Evolutionary conservation across 345 rosid genomes (phyloP), one percentile per base, ranked within the genome.

Genomic region (Ricinus communis): DNA sequence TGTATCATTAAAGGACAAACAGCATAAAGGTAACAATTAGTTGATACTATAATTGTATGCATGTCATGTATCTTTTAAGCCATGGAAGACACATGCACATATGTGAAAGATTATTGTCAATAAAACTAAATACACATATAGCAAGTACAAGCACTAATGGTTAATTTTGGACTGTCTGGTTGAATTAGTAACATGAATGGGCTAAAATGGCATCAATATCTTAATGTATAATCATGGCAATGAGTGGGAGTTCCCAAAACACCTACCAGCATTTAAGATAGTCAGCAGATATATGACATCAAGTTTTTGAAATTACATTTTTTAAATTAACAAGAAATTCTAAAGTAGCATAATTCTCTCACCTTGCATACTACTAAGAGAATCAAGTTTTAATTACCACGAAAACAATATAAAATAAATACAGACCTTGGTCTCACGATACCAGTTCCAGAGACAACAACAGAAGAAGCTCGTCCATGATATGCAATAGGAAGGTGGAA

Each of bases 401-500:
- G 45, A 25, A 38, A 11, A 47, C 50, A 16, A 22, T n/a, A 47
- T 38, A 13, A 49, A 22, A 49, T 31, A 10, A 22, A 14, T 8
- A 47, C 15, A 30, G 8, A 92, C 97, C 96, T 87, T 31, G 98
- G 98, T 68, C 98, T 84, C 73, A 87, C 65, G 59, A 94, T 86
- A 64, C 88, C 85, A 38, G 97, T 94, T 85, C 97, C 98, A 28
- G 98, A 91, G 59, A 94, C 80, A 68, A 91, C 90, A 66, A 94
- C 71, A 69, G 98, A 91, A 67, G 98, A 94, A 54, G 93, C 96
- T 46, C 98, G 86, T 72, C 98, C 98, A 78, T 91, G 97, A 83
- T 94, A 94, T 50, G 98, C 98, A 73, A 89, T 89, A 51, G 99
- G 99, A 82, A 95, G 91, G 66, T 90, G 91, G 76, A 87, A 95